A percentile compares a stretch with the other conserved stretches of the same genome.
These are phyloP conservation scores for Aspergillus indologenus DNA, from an alignment of 495 filamentous ascomycete genomes.

Conservation along the genomic window DNA sequence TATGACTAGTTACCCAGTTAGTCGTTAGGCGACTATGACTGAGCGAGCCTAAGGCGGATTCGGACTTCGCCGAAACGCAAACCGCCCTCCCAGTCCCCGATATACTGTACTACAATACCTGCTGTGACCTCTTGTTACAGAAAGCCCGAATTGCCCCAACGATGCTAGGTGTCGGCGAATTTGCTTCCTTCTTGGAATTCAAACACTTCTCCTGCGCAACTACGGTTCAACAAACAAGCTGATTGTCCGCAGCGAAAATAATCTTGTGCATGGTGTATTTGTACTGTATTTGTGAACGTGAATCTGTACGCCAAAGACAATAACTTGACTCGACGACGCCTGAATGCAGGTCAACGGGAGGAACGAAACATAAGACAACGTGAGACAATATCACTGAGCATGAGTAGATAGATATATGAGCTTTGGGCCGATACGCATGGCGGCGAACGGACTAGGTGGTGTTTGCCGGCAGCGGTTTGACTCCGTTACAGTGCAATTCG, in stretches of 20 bases:
- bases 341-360: slow-evolving; percentile 19
- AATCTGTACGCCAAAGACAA: slow-evolving; percentile 21
- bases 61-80: background rate
- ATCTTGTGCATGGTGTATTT: slow-evolving; percentile 6
- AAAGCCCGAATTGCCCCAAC: no score
- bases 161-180: no score
- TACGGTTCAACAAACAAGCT: background rate
- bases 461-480: background rate
- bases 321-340: slow-evolving; percentile 23
- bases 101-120: background rate
- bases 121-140: background rate
- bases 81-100: no score
- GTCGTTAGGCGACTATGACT: background rate
- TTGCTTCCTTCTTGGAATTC: no score
- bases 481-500: background rate
- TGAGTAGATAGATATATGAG: slow-evolving; percentile 1
- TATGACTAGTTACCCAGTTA: no score
- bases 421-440: background rate
- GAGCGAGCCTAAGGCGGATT: background rate
- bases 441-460: background rate
- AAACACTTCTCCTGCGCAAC: background rate
- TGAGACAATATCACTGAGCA: slow-evolving; percentile 1
- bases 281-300: slow-evolving; percentile 13
- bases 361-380: slow-evolving; percentile 10
- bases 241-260: background rate